phyloP scores from a whole-genome alignment of 768 basidiomycete genomes.

The Filobasidium wieringae region DNA sequence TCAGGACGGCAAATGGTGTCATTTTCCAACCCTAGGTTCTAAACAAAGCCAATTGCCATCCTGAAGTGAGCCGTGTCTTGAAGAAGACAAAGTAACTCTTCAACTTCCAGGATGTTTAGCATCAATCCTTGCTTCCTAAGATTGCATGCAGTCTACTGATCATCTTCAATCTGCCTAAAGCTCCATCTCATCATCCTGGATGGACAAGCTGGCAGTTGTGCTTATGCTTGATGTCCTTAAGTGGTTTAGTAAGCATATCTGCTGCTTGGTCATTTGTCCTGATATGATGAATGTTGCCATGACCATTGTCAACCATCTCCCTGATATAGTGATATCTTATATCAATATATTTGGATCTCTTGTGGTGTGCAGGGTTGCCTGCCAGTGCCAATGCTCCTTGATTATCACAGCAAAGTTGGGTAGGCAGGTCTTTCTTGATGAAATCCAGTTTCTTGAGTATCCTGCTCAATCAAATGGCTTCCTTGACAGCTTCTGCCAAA shows the following conservation, averaged over 20 bases:
- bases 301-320: slow-evolving; percentile 26
- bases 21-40: too few relatives aligned
- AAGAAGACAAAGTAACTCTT: neutral
- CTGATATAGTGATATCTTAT: slow-evolving; percentile 41
- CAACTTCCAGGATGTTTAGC: neutral
- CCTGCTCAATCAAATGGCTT: slow-evolving; percentile 7
- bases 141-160: neutral
- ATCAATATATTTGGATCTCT: slow-evolving; percentile 43
- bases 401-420: neutral
- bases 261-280: slow-evolving; percentile 1
- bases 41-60: neutral
- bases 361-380: slow-evolving; percentile 38
- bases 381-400: slow-evolving; percentile 20
- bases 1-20: too few relatives aligned
- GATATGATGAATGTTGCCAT: neutral
- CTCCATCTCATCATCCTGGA: too few relatives aligned
- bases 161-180: neutral
- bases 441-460: slow-evolving; percentile 1
- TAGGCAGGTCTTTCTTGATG: neutral
- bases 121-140: neutral
- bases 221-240: neutral
- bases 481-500: slow-evolving; percentile 29
- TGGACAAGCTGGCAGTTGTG: neutral
- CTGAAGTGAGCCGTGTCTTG: neutral
- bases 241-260: slow-evolving; percentile 6